Evolutionary conservation across 805 yeast genomes (phyloP).

Genomic region (Saccharomyces mikatae): DNA sequence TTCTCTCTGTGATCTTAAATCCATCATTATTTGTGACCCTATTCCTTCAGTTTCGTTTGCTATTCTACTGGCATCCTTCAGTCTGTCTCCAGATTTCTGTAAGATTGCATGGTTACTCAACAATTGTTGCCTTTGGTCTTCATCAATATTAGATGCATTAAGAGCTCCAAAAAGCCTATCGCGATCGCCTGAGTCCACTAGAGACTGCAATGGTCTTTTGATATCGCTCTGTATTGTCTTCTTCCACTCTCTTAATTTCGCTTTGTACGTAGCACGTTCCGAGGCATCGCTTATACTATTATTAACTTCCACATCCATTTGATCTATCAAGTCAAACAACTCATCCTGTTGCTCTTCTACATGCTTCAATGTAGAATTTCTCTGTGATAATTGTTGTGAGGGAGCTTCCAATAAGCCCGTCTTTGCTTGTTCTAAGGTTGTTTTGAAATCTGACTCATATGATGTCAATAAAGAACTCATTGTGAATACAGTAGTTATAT

Average conservation of each 20-base stretch:
- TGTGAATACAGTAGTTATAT: neutral
- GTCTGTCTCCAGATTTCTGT: conserved; percentile 73
- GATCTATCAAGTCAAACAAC: conserved; percentile 61
- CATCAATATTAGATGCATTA: conserved; percentile 25
- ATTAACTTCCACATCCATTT: conserved; percentile 84
- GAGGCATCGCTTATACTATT: conserved; percentile 37
- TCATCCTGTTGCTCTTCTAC: conserved; percentile 29
- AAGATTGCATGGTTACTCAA: conserved; percentile 70
- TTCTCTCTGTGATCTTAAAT: conserved; percentile 86
- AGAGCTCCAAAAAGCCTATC: conserved; percentile 59
- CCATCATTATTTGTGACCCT: conserved; percentile 84
- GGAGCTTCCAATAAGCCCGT: conserved; percentile 13
- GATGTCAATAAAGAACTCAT: conserved; percentile 26
- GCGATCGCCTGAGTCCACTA: conserved; percentile 66
- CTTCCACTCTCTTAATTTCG: conserved; percentile 67
- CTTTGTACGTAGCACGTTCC: conserved; percentile 57
- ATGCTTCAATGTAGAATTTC: conserved; percentile 19
- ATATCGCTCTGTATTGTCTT: conserved; percentile 48
- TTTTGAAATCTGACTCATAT: conserved; percentile 34
- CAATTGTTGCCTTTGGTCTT: conserved; percentile 72
- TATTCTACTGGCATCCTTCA: conserved; percentile 78
- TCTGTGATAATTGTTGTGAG: conserved; percentile 16
- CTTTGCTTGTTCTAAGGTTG: conserved; percentile 24
- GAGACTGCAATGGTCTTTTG: conserved; percentile 46
- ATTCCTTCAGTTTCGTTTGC: conserved; percentile 89